Percentiles rank a stretch among this genome's conserved stretches.
These are phyloP conservation scores for Citrullus amarus DNA, from an alignment of 306 rosid species.

Conservation along the genomic window DNA sequence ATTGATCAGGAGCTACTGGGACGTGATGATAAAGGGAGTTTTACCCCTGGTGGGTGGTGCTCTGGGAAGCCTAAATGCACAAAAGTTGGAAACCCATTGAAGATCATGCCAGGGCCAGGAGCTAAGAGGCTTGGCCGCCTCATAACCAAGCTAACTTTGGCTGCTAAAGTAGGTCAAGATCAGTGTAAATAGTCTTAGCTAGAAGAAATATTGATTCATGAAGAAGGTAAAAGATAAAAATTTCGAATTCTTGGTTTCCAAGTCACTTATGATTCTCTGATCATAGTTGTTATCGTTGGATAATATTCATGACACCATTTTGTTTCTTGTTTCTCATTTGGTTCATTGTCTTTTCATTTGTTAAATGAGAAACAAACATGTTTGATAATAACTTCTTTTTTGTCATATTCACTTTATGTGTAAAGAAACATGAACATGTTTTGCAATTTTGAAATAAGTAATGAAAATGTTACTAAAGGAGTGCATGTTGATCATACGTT, in stretches of 20 bases:
- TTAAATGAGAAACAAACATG: not conserved
- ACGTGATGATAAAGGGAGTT: constrained; percentile 30
- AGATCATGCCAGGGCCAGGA: constrained; percentile 67
- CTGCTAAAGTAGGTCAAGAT: constrained; percentile 35
- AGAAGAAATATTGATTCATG: not conserved
- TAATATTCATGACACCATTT: not conserved
- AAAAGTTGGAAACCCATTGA: constrained; percentile 48
- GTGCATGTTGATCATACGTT: not conserved
- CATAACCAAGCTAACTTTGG: constrained; percentile 16
- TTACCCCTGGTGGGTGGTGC: constrained; percentile 92
- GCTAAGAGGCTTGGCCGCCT: constrained; percentile 49
- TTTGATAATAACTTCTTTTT: not conserved
- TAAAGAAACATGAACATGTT: not conserved
- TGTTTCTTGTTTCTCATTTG: not conserved
- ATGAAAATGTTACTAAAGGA: not conserved
- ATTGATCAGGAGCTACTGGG: constrained; percentile 46
- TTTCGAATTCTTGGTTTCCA: not conserved
- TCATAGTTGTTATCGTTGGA: not conserved
- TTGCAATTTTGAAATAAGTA: not conserved
- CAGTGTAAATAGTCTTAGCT: constrained; percentile 53
- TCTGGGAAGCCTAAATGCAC: constrained; percentile 61
- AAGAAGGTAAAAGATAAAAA: not conserved
- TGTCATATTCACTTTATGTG: not conserved
- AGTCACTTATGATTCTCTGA: not conserved
- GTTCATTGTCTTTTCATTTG: not conserved